Evolutionary conservation across 108 stramenopile genomes (phyloP).

Genomic region (Skeletonema tropicum): DNA sequence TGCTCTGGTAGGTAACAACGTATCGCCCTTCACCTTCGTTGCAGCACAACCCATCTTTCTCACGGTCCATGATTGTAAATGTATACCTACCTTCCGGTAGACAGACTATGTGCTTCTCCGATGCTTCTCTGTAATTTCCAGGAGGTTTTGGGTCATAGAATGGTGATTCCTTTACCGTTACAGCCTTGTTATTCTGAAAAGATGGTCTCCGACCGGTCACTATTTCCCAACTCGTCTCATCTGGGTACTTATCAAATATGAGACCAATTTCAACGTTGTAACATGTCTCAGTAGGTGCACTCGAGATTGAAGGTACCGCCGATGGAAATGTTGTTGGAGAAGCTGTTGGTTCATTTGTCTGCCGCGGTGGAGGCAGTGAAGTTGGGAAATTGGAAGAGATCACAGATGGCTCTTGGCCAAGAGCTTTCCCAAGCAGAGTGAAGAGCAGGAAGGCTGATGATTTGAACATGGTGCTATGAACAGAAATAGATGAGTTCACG

Average conservation of each 20-base stretch:
- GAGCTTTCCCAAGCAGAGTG: neutral
- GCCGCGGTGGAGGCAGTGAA: neutral
- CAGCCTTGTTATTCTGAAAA: slow-evolving; percentile 22
- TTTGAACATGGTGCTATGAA: neutral
- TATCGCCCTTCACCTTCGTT: slow-evolving; percentile 30
- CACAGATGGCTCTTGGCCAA: neutral
- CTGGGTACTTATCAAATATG: slow-evolving; percentile 36
- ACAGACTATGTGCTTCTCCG: slow-evolving; percentile 34
- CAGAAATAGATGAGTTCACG: no score
- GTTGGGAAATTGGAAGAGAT: neutral
- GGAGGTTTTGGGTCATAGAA: slow-evolving; percentile 31
- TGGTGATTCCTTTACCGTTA: slow-evolving; percentile 21
- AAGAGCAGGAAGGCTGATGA: neutral
- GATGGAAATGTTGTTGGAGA: neutral
- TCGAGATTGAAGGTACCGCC: neutral
- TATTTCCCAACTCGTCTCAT: slow-evolving; percentile 42
- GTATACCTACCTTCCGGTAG: slow-evolving; percentile 39
- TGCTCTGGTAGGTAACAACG: slow-evolving; percentile 24
- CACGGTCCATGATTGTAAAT: slow-evolving; percentile 39
- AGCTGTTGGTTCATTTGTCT: neutral
- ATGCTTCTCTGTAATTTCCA: slow-evolving; percentile 25
- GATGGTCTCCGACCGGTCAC: slow-evolving; percentile 29
- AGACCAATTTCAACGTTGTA: slow-evolving; percentile 42
- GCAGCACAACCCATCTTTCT: slow-evolving; percentile 37
- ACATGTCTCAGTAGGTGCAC: slow-evolving; percentile 13